Conservation (phyloP, 2,329 filamentous ascomycete genomes). For the Cadophora sp. region DNA sequence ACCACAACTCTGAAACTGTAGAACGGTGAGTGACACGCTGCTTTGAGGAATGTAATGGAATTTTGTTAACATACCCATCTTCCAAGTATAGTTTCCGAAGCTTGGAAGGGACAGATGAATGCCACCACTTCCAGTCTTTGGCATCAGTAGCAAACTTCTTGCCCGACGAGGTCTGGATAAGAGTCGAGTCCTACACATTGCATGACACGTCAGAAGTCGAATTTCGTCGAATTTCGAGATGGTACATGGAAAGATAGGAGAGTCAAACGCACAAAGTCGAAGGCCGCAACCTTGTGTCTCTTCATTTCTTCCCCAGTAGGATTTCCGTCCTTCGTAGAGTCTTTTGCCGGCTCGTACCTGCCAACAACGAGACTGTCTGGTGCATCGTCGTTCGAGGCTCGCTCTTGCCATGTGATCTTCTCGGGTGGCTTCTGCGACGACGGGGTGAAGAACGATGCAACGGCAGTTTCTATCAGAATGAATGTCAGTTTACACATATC, state of each 20-base stretch:
- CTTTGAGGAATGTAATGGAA: background rate
- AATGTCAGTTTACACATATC: conserved; percentile 25
- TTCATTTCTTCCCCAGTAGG: conserved; percentile 38
- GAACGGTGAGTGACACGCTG: conserved; percentile 11
- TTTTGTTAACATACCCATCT: conserved; percentile 62
- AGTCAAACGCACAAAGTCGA: conserved; percentile 63
- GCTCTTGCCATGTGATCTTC: conserved; percentile 73
- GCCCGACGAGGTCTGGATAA: conserved; percentile 81
- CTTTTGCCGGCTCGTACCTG: conserved; percentile 63
- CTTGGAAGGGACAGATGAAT: conserved; percentile 69
- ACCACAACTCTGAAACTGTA: conserved; percentile 76
- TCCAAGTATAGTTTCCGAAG: conserved; percentile 70
- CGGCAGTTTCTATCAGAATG: conserved; percentile 63
- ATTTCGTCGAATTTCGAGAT: background rate
- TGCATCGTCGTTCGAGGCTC: conserved; percentile 58
- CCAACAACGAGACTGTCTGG: conserved; percentile 74
- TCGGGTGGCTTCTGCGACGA: conserved; percentile 84
- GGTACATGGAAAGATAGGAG: background rate
- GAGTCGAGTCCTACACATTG: conserved; percentile 75
- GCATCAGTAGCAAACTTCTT: conserved; percentile 76
- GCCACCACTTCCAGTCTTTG: conserved; percentile 95
- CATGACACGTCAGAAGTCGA: conserved; percentile 16
- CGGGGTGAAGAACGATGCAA: conserved; percentile 89
- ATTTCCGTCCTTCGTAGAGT: conserved; percentile 47
- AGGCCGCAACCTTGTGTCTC: conserved; percentile 70